Conservation (phyloP, 2,329 filamentous ascomycete genomes). For the Triangularia verruculosa region DNA sequence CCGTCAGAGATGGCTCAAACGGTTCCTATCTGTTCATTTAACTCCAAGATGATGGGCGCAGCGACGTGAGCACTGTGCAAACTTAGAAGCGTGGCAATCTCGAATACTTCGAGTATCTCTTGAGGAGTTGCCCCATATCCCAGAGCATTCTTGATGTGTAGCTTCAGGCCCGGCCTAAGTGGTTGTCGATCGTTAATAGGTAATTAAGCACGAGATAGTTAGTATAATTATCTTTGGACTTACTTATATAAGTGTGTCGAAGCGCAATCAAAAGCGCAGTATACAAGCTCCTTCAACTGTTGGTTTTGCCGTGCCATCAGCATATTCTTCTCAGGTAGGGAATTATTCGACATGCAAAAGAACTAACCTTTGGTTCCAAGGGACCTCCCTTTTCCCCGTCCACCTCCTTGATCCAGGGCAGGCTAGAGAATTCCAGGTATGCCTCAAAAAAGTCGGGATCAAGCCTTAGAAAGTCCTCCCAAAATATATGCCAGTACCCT, state of each 20-base stretch:
- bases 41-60: constrained; percentile 31
- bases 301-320: neutral
- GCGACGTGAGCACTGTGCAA: constrained; percentile 32
- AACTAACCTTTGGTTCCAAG: constrained; percentile 41
- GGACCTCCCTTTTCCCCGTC: constrained; percentile 27
- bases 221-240: no score
- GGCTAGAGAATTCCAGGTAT: constrained; percentile 44
- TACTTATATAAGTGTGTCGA: constrained; percentile 47
- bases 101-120: constrained; percentile 47
- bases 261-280: constrained; percentile 47
- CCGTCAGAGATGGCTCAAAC: neutral
- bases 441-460: constrained; percentile 47
- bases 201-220: no score
- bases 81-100: constrained; percentile 39
- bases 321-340: neutral
- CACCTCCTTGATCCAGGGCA: constrained; percentile 39
- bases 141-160: constrained; percentile 48
- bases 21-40: constrained; percentile 6
- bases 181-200: no score
- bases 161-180: constrained; percentile 44
- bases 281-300: constrained; percentile 44
- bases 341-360: neutral
- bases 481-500: constrained; percentile 46
- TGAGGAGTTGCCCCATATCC: constrained; percentile 44
- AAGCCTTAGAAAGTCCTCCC: constrained; percentile 43